Conservation (phyloP, 495 filamentous ascomycete species). For the Hypoxylon subgilvum region DNA sequence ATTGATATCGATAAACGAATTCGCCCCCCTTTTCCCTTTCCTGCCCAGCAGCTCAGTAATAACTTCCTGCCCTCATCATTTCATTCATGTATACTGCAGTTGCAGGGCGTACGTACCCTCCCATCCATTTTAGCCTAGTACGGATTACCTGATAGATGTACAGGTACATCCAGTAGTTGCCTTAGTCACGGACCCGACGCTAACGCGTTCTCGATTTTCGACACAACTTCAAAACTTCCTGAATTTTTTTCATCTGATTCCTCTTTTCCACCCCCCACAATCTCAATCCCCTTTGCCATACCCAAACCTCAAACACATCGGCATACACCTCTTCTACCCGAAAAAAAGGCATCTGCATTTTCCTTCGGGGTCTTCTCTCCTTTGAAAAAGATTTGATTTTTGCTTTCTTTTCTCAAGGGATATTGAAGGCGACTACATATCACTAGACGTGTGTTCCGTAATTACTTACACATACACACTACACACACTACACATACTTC, state of each 20-base stretch:
- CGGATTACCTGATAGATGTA: constrained; percentile 3
- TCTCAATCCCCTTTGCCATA: constrained; percentile 43
- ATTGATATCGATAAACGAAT: constrained; percentile 19
- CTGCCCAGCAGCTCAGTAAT: too few relatives aligned
- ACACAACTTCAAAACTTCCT: constrained; percentile 40
- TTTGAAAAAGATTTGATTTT: constrained; percentile 45
- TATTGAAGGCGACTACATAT: constrained; percentile 31
- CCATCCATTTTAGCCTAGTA: background rate
- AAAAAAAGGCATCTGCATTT: constrained; percentile 44
- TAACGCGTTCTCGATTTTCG: constrained; percentile 41
- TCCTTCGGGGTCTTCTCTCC: constrained; percentile 40
- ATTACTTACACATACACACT: too few relatives aligned
- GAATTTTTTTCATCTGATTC: constrained; percentile 46
- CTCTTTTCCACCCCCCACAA: constrained; percentile 42
- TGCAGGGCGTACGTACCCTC: constrained; percentile 4
- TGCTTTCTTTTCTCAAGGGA: constrained; percentile 49
- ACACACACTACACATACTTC: too few relatives aligned
- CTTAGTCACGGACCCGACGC: constrained; percentile 36
- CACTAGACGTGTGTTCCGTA: constrained; percentile 29
- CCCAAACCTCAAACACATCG: constrained; percentile 40
- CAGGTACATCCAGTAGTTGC: constrained; percentile 8
- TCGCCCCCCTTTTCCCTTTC: constrained; percentile 10
- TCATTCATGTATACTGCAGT: too few relatives aligned
- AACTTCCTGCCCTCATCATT: too few relatives aligned
- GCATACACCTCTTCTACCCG: constrained; percentile 22